These are phyloP conservation scores for Mortierella sp. DNA, from an alignment of 371 early-diverging fungal species.

Conservation along the genomic window DNA sequence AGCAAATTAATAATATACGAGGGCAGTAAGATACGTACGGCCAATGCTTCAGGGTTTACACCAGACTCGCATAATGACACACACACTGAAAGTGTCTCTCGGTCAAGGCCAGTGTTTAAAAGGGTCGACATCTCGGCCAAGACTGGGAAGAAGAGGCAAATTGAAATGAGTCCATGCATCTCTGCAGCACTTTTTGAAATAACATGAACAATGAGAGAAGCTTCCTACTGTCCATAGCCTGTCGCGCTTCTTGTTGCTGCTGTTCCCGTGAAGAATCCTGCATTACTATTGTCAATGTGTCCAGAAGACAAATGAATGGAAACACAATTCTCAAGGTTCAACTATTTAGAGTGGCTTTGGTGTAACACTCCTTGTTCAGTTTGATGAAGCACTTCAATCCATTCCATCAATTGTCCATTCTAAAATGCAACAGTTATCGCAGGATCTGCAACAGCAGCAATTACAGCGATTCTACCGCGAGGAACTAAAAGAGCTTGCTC, in stretches of 20 bases:
- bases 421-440: constrained; percentile 31
- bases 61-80: constrained; percentile 80
- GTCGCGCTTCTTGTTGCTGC: constrained; percentile 46
- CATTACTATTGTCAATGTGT: constrained; percentile 12
- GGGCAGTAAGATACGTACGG: constrained; percentile 59
- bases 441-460: constrained; percentile 29
- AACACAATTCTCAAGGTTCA: not conserved
- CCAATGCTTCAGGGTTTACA: constrained; percentile 88
- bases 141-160: constrained; percentile 44
- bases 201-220: too few species aligned
- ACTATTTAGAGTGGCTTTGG: constrained; percentile 4
- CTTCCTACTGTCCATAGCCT: constrained; percentile 52
- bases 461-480: constrained; percentile 46
- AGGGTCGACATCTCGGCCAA: constrained; percentile 77
- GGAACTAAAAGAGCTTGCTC: constrained; percentile 44
- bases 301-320: not conserved
- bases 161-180: not conserved
- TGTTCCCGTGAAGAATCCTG: constrained; percentile 37
- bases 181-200: not conserved
- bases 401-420: not conserved
- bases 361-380: not conserved
- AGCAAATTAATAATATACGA: not conserved
- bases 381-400: not conserved
- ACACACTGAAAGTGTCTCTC: constrained; percentile 78
- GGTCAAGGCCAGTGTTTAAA: constrained; percentile 80